Base-by-base conservation (phyloP, 371 early-diverging fungal species). In the Batkoa obscura region DNA sequence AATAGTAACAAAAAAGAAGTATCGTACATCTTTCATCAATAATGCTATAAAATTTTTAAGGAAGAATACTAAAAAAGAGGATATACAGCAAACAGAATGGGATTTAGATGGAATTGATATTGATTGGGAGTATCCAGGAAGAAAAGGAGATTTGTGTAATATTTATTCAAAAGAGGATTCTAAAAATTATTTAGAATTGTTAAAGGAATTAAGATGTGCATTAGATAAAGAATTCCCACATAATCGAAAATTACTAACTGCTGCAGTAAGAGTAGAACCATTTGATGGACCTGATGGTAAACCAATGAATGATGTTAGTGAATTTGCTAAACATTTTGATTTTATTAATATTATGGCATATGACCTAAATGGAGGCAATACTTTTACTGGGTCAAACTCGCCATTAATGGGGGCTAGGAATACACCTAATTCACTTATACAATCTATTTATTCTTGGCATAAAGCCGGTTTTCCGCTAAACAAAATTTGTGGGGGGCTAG, bases 111-210 rank as follows among this genome's bases (percentile, higher is more conserved):
- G 77, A 59, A 68, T 55, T 56, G 66, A 60, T 60, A 63, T 60
- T 23, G 81, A 78, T 63, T 87, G 84, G 86, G 88, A 88, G 60
- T 87, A 81, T 56, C 85, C 87, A 15, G 84, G 76, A 12, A 69
- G 75, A 6, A 66, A 73, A 49, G 86, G 79, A 1, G 72, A 78
- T 31, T 76, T 73, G 3, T 83, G 84, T 64, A 88, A 86, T 61
- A 63, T 68, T 31, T 59, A 69, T 43, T 66, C 69, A 45, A 60
- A 60, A 8, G 62, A 76, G 10, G 81, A 83, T 55, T 61, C 76
- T 12, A 72, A 62, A 46, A 81, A 82, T 60, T 69, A 76, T 42
- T 59, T 81, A 59, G 65, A 60, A 2, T 60, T 77, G 17, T 62
- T 86, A 0, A 64, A 78, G 15, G 77, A 78, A 23, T 61, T 84